phyloP scores from a whole-genome alignment of 2,329 filamentous ascomycete species.

The Aspergillus japonicus region DNA sequence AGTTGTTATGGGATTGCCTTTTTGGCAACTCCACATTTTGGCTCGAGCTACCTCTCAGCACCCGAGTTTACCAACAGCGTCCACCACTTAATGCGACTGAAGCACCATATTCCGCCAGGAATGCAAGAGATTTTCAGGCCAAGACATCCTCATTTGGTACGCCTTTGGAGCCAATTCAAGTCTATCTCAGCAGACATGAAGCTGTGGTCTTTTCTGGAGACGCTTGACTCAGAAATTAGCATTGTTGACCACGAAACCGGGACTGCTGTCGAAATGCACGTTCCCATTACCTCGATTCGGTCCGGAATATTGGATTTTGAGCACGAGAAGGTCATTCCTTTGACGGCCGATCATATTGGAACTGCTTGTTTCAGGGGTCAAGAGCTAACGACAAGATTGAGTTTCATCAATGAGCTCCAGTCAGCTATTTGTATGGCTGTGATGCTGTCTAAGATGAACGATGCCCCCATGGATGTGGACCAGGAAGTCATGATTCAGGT shows the following conservation, averaged over 20 bases:
- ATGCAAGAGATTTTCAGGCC: constrained; percentile 54
- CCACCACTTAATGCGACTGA: constrained; percentile 52
- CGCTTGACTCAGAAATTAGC: constrained; percentile 58
- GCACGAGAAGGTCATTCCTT: constrained; percentile 33
- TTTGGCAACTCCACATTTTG: constrained; percentile 62
- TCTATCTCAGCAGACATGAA: constrained; percentile 58
- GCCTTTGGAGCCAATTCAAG: constrained; percentile 55
- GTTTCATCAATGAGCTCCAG: constrained; percentile 28
- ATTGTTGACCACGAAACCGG: constrained; percentile 37
- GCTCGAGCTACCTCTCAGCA: constrained; percentile 63
- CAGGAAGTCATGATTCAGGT: constrained; percentile 58
- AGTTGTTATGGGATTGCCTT: constrained; percentile 63
- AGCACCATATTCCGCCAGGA: constrained; percentile 51
- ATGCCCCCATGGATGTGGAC: constrained; percentile 52
- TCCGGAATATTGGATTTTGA: constrained; percentile 34
- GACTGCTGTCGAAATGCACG: constrained; percentile 56
- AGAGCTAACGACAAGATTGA: constrained; percentile 27
- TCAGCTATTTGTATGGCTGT: constrained; percentile 22
- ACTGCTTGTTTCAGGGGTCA: constrained; percentile 33
- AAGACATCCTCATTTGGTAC: constrained; percentile 50
- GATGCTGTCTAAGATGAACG: constrained; percentile 29
- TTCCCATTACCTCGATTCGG: constrained; percentile 56
- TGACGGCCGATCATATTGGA: constrained; percentile 33
- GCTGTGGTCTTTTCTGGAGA: constrained; percentile 65
- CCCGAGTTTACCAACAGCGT: constrained; percentile 57